A percentile compares a stretch with the other conserved stretches of the same genome.
Evolutionary conservation across 2,329 filamentous ascomycete genomes (phyloP).

Genomic region (Magnaporthales sp.): DNA sequence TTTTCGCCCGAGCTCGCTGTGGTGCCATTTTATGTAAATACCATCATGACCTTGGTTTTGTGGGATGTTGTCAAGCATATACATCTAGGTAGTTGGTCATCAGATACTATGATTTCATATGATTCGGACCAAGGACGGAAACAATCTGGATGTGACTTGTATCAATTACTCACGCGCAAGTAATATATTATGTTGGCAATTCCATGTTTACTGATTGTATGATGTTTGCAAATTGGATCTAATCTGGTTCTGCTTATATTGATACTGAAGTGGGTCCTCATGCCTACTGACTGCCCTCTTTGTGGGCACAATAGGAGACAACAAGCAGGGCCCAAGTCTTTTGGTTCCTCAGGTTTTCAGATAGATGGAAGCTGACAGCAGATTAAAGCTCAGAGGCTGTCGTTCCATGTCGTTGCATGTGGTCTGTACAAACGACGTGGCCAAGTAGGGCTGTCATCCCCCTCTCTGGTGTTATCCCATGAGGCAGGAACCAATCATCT

Average conservation of each 20-base stretch:
- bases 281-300: not conserved
- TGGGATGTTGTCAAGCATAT: not conserved
- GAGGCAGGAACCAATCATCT: not conserved
- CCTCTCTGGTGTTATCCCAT: not conserved
- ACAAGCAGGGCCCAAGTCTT: not conserved
- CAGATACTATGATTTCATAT: not conserved
- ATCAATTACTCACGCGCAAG: not conserved
- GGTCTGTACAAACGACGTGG: not conserved
- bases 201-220: not conserved
- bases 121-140: not conserved
- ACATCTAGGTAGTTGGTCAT: not conserved
- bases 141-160: not conserved
- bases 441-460: not conserved
- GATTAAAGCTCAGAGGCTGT: not conserved
- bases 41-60: not conserved
- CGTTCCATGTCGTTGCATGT: not conserved
- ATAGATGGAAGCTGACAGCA: not conserved
- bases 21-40: not conserved
- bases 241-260: not conserved
- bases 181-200: not conserved
- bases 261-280: not conserved
- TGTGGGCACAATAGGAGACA: not conserved
- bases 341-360: not conserved
- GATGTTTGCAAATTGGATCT: not conserved
- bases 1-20: not conserved